Conservation (phyloP, 1,139 yeast genomes). For the Pneumocystis oryctolagi region DNA sequence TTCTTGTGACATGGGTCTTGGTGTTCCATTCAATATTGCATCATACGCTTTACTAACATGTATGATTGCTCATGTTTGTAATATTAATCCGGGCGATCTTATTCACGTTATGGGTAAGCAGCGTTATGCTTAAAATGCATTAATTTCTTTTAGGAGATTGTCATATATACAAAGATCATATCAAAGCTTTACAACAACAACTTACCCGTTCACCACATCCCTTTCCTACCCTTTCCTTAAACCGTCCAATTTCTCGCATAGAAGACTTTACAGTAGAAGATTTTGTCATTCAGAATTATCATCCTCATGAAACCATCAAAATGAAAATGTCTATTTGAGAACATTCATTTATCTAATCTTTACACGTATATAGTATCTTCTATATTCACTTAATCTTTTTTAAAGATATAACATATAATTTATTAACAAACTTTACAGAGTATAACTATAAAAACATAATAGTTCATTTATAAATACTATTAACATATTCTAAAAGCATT, state of each 20-base stretch:
- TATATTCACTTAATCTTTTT: neutral
- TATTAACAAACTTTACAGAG: too few relatives aligned
- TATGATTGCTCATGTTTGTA: conserved; percentile 91
- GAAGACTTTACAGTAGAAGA: conserved; percentile 85
- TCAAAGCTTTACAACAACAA: conserved; percentile 77
- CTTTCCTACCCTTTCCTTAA: conserved; percentile 66
- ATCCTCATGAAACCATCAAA: conserved; percentile 69
- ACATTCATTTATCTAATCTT: neutral
- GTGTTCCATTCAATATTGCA: conserved; percentile 96
- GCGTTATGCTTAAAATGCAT: neutral
- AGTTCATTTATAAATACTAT: too few relatives aligned
- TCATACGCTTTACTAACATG: conserved; percentile 81
- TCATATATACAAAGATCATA: conserved; percentile 83
- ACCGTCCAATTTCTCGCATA: conserved; percentile 45
- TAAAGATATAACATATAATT: too few relatives aligned
- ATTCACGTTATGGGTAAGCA: conserved; percentile 69
- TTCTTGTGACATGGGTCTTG: conserved; percentile 98
- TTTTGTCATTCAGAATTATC: conserved; percentile 60
- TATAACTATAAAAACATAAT: too few relatives aligned
- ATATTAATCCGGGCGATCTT: conserved; percentile 87
- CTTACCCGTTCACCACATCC: conserved; percentile 53
- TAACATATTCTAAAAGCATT: too few relatives aligned
- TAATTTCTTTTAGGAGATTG: conserved; percentile 37
- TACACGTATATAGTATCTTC: neutral
- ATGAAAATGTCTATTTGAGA: conserved; percentile 61